phyloP scores from a whole-genome alignment of 2,329 filamentous ascomycete genomes.

The Neurospora sp. region DNA sequence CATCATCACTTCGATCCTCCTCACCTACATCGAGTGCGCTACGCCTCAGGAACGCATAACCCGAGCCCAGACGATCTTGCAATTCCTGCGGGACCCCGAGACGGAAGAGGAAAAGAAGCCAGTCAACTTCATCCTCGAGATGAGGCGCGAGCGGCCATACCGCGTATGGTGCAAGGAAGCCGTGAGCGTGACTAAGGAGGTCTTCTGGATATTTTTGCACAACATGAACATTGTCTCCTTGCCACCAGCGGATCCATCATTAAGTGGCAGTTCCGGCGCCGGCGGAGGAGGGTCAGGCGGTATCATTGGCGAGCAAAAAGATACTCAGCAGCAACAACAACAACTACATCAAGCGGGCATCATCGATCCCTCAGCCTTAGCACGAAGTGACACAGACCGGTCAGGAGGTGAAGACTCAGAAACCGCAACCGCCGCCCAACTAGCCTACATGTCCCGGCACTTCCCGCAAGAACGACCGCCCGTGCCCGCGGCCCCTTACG shows the following conservation, averaged over 20 bases:
- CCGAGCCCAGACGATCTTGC: constrained; percentile 64
- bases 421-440: constrained; percentile 18
- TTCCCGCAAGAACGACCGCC: constrained; percentile 83
- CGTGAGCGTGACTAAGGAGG: constrained; percentile 87
- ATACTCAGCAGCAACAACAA: not conserved
- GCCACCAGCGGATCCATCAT: constrained; percentile 26
- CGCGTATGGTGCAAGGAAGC: constrained; percentile 91
- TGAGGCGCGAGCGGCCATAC: constrained; percentile 80
- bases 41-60: constrained; percentile 49
- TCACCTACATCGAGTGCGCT: constrained; percentile 73
- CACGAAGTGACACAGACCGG: constrained; percentile 18
- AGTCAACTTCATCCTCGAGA: constrained; percentile 78
- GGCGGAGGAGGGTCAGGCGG: not conserved
- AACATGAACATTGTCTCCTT: constrained; percentile 78
- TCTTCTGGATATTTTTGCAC: constrained; percentile 98
- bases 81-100: constrained; percentile 70
- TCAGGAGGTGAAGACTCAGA: not conserved
- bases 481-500: constrained; percentile 88
- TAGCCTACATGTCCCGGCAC: constrained; percentile 54
- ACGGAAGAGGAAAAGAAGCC: constrained; percentile 67
- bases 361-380: constrained; percentile 1
- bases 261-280: not conserved
- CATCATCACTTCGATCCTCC: constrained; percentile 80
- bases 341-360: not conserved
- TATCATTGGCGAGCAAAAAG: not conserved